A percentile compares a stretch with the other conserved stretches of the same genome.
These are phyloP conservation scores for Saitozyma podzolica DNA, from an alignment of 768 basidiomycete genomes.

Conservation along the genomic window DNA sequence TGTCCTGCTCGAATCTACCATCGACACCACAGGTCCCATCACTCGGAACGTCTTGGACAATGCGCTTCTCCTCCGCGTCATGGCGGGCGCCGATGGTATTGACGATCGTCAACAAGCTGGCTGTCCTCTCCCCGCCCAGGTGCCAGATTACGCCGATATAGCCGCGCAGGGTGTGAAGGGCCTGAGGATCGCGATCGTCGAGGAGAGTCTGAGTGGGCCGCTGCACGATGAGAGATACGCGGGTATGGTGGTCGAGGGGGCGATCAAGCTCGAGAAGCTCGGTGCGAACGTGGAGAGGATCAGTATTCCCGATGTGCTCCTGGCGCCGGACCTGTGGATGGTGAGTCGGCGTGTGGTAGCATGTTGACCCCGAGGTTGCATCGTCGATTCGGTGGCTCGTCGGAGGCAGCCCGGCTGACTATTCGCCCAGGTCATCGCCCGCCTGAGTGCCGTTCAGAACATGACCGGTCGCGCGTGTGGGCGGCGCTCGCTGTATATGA, in stretches of 20 bases:
- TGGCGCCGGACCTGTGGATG: constrained; percentile 9
- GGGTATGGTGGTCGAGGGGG: constrained; percentile 75
- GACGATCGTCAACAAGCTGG: constrained; percentile 54
- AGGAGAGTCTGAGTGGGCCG: constrained; percentile 45
- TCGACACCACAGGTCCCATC: constrained; percentile 35
- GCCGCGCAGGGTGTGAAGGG: constrained; percentile 33
- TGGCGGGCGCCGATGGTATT: constrained; percentile 56
- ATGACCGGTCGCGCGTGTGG: constrained; percentile 27
- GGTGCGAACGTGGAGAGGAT: constrained; percentile 78
- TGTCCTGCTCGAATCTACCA: constrained; percentile 4
- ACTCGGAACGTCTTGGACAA: constrained; percentile 53
- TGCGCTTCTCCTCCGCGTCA: constrained; percentile 54
- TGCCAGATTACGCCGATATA: constrained; percentile 49
- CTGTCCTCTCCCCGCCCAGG: constrained; percentile 46
- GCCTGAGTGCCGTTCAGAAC: constrained; percentile 16
- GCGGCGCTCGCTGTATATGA: constrained; percentile 50
- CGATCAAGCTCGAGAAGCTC: constrained; percentile 73
- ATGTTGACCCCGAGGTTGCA: too few species aligned
- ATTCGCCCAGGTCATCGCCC: constrained; percentile 14
- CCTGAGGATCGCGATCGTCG: constrained; percentile 54
- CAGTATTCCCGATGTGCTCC: constrained; percentile 52
- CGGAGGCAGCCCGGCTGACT: too few species aligned
- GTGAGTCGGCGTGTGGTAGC: not conserved
- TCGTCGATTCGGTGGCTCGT: too few species aligned
- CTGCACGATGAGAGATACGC: constrained; percentile 53